Evolutionary conservation across 73 alveolate genomes (phyloP), one percentile per base, ranked within the genome.

Genomic region (Urostyla sp.): DNA sequence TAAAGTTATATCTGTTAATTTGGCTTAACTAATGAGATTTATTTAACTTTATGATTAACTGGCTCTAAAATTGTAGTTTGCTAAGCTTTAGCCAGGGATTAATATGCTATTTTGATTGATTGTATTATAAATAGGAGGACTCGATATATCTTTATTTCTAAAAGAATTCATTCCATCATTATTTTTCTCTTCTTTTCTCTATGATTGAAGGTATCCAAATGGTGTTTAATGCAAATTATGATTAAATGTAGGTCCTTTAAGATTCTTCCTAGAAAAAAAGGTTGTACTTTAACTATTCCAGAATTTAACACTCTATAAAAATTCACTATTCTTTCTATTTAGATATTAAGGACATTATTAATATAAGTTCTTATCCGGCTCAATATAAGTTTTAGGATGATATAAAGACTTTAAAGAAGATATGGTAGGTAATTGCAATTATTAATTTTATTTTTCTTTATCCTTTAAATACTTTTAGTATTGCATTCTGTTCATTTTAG

Each of bases 151-250:
- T n/a, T n/a, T n/a, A n/a, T n/a, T n/a, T n/a, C n/a, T n/a, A n/a
- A n/a, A n/a, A n/a, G n/a, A n/a, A n/a, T n/a, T n/a, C n/a, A n/a
- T n/a, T n/a, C n/a, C n/a, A n/a, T n/a, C n/a, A n/a, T n/a, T n/a
- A n/a, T n/a, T n/a, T n/a, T n/a, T n/a, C n/a, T n/a, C n/a, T n/a
- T n/a, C n/a, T n/a, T n/a, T n/a, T 34, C 55, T 59, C 16, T 52
- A 35, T 30, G 76, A 59, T 35, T 40, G 32, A n/a, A 59, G 37
- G 30, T 59, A 59, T 7, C 76, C 76, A 34, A 59, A 59, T 30
- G 76, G 76, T 28, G 37, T 15, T 32, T 59, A 35, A 36, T 59
- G 76, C 2, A 59, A 40, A 13, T 21, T 59, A 15, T 59, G 32
- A 59, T 59, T 59, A 34, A 30, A 59, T 13, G 76, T 13, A 8